Base-by-base conservation (phyloP, 768 basidiomycete species). In the Suillus luteus region DNA sequence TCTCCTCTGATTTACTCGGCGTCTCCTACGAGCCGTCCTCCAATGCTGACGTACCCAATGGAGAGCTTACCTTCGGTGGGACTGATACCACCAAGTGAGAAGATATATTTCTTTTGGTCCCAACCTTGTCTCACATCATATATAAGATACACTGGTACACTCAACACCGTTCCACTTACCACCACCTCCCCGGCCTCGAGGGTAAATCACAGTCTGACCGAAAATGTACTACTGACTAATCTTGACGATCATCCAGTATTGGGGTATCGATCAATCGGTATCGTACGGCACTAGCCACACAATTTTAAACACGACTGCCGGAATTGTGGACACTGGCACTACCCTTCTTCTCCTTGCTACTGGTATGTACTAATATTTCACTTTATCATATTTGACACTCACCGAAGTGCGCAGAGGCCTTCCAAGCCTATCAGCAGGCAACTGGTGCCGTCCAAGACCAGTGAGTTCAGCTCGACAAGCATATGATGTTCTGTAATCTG, bases 381-480 rank as follows among this genome's bases (percentile, higher is more conserved):
- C 9, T 31, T 3, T 35, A 9, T 35, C 5, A 27, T 35, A 58
- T 61, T 14, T 31, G 37, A 17, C n/a, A 27, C 33, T 61, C 17
- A 61, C 57, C 27, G 14, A 65, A 51, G 55, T 48, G 17, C 49
- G 12, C 84, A 52, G 85, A 86, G 64, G 84, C 85, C 5, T 88
- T 86, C 78, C 70, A 82, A 57, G 75, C 74, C 12, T 90, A 88
- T 69, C 78, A 84, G 72, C 19, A 76, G 22, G 83, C 82, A 17
- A 86, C 84, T 1, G 85, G 84, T 19, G 87, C 81, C 5, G 80
- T 71, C 19, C 33, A 81, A 62, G 88, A 89, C 73, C 65, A 73
- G 82, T 84, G 57, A 66, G 79, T 70, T 14, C 40, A 24, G 37
- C 52, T 67, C 33, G 5, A 12, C 15, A 19, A 7, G n/a, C 6